Percentiles rank a stretch among this genome's conserved stretches.
Evolutionary conservation across 2,329 filamentous ascomycete species (phyloP).

Genomic region (Talaromyces sp.): DNA sequence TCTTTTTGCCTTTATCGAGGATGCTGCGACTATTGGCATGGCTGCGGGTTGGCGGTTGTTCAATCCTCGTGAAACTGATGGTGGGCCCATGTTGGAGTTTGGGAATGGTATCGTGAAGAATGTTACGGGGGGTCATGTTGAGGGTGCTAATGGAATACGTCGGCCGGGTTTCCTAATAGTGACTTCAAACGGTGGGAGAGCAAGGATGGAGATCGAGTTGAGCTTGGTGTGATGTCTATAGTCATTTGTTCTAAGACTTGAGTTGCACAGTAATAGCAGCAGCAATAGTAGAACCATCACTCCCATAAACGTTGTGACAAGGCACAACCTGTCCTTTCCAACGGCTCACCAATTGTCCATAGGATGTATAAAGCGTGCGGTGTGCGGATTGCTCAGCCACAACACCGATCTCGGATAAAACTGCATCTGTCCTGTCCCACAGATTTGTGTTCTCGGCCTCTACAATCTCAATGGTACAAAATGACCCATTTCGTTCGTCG

Average conservation of each 20-base stretch:
- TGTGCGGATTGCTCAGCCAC: conserved; percentile 22
- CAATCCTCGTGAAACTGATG: not conserved
- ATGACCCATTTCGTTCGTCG: conserved; percentile 23
- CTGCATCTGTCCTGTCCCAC: conserved; percentile 24
- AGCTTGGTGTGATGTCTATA: no score
- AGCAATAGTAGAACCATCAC: conserved; percentile 30
- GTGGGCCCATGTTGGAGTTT: not conserved
- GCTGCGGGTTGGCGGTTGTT: conserved; percentile 19
- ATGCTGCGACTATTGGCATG: conserved; percentile 11
- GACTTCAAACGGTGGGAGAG: not conserved
- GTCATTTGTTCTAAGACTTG: not conserved
- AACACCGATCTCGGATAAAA: conserved; percentile 20
- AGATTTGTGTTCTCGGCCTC: conserved; percentile 18
- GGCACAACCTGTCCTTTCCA: conserved; percentile 40
- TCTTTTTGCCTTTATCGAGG: conserved; percentile 25
- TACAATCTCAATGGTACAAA: conserved; percentile 33
- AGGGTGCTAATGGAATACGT: not conserved
- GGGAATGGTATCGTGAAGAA: not conserved
- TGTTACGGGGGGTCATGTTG: not conserved
- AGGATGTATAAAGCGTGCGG: conserved; percentile 35
- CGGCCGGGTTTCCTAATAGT: not conserved
- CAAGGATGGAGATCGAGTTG: no score
- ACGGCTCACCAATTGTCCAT: conserved; percentile 21
- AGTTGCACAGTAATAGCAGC: conserved; percentile 34
- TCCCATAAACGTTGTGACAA: conserved; percentile 41